Conservation (phyloP, 352 stramenopile genomes). For the Plasmopara halstedii region DNA sequence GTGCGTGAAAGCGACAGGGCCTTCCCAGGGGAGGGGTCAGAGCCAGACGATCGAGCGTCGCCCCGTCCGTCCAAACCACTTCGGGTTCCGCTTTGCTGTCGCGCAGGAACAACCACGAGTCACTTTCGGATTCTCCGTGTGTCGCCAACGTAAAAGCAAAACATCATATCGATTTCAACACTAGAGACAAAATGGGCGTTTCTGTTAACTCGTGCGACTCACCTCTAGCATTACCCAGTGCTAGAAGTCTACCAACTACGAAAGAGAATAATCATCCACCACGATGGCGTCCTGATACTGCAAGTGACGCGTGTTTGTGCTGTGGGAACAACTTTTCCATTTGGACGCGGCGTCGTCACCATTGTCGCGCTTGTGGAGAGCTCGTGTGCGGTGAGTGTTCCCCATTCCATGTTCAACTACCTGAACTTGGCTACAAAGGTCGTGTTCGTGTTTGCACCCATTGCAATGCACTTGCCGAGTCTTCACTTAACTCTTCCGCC, state of each 20-base stretch:
- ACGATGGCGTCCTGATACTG: constrained; percentile 62
- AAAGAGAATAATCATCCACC: constrained; percentile 17
- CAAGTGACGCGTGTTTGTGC: constrained; percentile 62
- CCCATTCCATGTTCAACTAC: constrained; percentile 45
- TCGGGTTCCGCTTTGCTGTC: constrained; percentile 1
- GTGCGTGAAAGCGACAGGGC: constrained; percentile 6
- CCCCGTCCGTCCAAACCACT: constrained; percentile 10
- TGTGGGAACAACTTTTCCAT: constrained; percentile 67
- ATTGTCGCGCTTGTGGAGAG: constrained; percentile 71
- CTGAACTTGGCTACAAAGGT: constrained; percentile 55
- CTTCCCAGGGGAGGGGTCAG: neutral
- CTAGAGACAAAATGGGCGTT: constrained; percentile 18
- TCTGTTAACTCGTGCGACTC: constrained; percentile 19
- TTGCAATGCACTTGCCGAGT: constrained; percentile 37
- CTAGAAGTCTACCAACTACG: constrained; percentile 1
- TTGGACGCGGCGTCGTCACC: constrained; percentile 62
- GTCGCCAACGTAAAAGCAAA: constrained; percentile 17
- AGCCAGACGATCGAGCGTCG: neutral
- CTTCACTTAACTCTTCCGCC: constrained; percentile 20
- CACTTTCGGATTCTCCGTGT: constrained; percentile 24
- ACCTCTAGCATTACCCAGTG: constrained; percentile 6
- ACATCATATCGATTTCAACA: constrained; percentile 1
- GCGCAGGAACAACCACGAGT: neutral
- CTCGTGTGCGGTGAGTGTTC: constrained; percentile 72
- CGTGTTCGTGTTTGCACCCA: constrained; percentile 69